A percentile compares a stretch with the other conserved stretches of the same genome.
Evolutionary conservation across 1,284 basidiomycete species (phyloP).

Genomic region (Ceratorhiza oryzae-sativae): DNA sequence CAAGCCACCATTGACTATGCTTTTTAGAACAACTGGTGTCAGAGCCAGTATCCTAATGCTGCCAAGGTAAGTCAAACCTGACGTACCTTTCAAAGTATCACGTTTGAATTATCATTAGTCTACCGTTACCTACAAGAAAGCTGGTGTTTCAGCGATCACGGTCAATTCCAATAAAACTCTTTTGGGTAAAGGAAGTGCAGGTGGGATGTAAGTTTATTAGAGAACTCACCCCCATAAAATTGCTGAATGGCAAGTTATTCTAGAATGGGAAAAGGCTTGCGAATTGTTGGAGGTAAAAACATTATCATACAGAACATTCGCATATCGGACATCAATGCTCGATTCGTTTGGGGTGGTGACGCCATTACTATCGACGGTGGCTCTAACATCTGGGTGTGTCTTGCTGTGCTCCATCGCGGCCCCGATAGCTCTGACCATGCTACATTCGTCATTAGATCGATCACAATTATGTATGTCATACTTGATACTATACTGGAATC

Average conservation of each 20-base stretch:
- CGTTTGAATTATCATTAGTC: background rate
- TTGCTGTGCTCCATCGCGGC: background rate
- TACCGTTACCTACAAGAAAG: slow-evolving; percentile 40
- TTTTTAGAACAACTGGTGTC: slow-evolving; percentile 48
- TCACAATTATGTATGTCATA: slow-evolving; percentile 44
- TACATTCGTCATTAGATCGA: slow-evolving; percentile 39
- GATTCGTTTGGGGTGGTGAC: slow-evolving; percentile 49
- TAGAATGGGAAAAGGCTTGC: slow-evolving; percentile 47
- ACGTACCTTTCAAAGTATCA: background rate
- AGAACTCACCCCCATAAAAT: background rate
- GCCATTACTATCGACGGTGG: slow-evolving; percentile 44
- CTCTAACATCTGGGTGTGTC: slow-evolving; percentile 46
- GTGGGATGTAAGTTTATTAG: slow-evolving; percentile 39
- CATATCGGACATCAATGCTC: slow-evolving; percentile 46
- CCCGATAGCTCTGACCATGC: background rate
- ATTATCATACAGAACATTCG: slow-evolving; percentile 52
- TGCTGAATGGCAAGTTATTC: slow-evolving; percentile 41
- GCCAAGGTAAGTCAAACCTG: slow-evolving; percentile 15
- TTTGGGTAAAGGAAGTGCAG: slow-evolving; percentile 47
- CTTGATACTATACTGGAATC: background rate
- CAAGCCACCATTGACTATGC: background rate
- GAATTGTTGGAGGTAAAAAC: slow-evolving; percentile 49
- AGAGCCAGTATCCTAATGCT: slow-evolving; percentile 46
- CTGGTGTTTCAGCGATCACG: slow-evolving; percentile 38
- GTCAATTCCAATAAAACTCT: slow-evolving; percentile 50